Conservation (phyloP, 768 basidiomycete species). For the Gymnopilus junonius region DNA sequence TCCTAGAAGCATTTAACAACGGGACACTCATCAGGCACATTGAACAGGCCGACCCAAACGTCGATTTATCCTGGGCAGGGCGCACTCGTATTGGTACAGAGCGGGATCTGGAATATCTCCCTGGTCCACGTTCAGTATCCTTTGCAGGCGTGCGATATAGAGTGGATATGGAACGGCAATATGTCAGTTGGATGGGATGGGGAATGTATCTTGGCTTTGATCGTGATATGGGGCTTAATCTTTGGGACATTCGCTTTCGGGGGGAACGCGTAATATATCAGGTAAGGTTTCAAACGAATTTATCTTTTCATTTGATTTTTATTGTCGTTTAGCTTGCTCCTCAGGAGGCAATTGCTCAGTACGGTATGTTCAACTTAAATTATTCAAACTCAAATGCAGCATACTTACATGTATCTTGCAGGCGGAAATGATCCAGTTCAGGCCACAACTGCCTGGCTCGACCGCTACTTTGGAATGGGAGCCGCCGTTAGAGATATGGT, state of each 20-base stretch:
- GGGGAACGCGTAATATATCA: slow-evolving; percentile 67
- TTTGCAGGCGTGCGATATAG: slow-evolving; percentile 64
- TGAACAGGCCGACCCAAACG: slow-evolving; percentile 30
- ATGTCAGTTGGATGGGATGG: slow-evolving; percentile 73
- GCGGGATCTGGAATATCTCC: slow-evolving; percentile 65
- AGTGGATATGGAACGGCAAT: slow-evolving; percentile 54
- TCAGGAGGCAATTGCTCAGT: slow-evolving; percentile 67
- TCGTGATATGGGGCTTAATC: slow-evolving; percentile 65
- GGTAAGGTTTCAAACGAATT: slow-evolving; percentile 26
- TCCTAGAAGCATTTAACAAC: slow-evolving; percentile 56
- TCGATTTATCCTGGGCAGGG: slow-evolving; percentile 49
- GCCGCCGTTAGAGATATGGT: slow-evolving; percentile 56
- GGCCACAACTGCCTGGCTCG: slow-evolving; percentile 63
- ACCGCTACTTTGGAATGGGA: slow-evolving; percentile 70
- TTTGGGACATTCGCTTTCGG: slow-evolving; percentile 65
- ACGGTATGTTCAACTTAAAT: slow-evolving; percentile 37
- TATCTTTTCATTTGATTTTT: background rate
- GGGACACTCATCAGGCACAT: slow-evolving; percentile 51
- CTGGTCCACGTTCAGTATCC: slow-evolving; percentile 65
- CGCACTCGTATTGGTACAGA: slow-evolving; percentile 41
- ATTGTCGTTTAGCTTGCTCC: slow-evolving; percentile 48
- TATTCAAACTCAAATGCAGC: background rate
- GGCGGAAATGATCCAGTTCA: slow-evolving; percentile 68
- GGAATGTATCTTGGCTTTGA: slow-evolving; percentile 64
- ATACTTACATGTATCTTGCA: slow-evolving; percentile 19